phyloP scores from a whole-genome alignment of 176 grass and related monocot genomes.

The Avena eriantha region DNA sequence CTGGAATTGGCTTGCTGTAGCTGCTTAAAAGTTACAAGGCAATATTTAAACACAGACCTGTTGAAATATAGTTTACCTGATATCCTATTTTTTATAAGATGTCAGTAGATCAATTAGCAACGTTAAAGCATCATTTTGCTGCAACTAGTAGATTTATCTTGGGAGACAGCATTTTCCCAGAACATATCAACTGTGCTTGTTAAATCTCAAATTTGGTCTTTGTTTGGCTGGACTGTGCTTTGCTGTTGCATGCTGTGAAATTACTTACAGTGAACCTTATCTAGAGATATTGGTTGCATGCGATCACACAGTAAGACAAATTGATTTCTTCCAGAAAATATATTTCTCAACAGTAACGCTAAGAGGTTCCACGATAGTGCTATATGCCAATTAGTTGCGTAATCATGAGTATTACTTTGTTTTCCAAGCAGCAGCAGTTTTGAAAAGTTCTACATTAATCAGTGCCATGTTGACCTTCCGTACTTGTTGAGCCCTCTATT shows the following conservation, averaged over 20 bases:
- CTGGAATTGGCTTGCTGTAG: neutral
- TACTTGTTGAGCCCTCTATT: conserved; percentile 1
- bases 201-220: conserved; percentile 24
- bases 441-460: conserved; percentile 14
- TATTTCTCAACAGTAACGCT: conserved; percentile 6
- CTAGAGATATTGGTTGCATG: conserved; percentile 21
- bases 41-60: neutral
- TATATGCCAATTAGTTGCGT: neutral
- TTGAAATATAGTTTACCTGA: neutral
- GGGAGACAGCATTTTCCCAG: conserved; percentile 9
- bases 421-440: neutral
- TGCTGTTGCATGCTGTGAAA: neutral
- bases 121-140: conserved; percentile 8
- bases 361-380: conserved; percentile 11
- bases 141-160: conserved; percentile 31
- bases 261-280: neutral
- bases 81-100: conserved; percentile 17
- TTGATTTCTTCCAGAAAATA: conserved; percentile 32
- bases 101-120: conserved; percentile 15
- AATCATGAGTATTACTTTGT: conserved; percentile 26
- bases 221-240: conserved; percentile 4
- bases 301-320: neutral
- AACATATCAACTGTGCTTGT: neutral
- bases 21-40: conserved; percentile 4
- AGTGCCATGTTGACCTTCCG: conserved; percentile 8